Conservation (phyloP, 192 early-diverging fungal species). For the Backusella luteola region DNA sequence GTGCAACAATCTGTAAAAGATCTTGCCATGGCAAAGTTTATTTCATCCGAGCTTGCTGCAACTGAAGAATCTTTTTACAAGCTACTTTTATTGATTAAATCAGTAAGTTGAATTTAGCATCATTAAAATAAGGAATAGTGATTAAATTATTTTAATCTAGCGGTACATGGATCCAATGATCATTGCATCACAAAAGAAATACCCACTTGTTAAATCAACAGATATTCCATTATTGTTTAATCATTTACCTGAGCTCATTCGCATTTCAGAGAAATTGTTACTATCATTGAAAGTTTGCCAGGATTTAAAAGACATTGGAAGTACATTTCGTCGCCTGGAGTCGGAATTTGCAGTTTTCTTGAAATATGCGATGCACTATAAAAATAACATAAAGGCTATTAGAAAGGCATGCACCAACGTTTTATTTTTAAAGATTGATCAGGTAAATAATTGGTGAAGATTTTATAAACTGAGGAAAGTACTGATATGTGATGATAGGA, state of each 20-base stretch:
- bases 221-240: constrained; percentile 37
- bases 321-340: constrained; percentile 17
- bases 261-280: constrained; percentile 24
- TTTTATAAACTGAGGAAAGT: neutral
- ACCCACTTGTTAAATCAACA: constrained; percentile 29
- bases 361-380: constrained; percentile 34
- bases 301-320: constrained; percentile 20
- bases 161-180: constrained; percentile 38
- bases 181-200: constrained; percentile 25
- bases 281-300: neutral
- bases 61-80: constrained; percentile 21
- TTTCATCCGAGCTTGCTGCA: constrained; percentile 17
- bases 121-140: neutral
- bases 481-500: constrained; percentile 19
- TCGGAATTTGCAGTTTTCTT: constrained; percentile 27
- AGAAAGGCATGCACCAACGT: constrained; percentile 31
- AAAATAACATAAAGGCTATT: constrained; percentile 16
- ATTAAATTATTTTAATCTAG: constrained; percentile 9
- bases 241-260: constrained; percentile 29
- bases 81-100: constrained; percentile 15
- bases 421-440: constrained; percentile 26
- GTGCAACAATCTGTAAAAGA: constrained; percentile 16
- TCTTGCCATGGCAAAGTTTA: constrained; percentile 13
- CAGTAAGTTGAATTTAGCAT: constrained; percentile 9
- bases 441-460: constrained; percentile 8